Evolutionary conservation across 352 stramenopile species (phyloP), one percentile per base, ranked within the genome.

Genomic region (Phytophthora pistaciae): DNA sequence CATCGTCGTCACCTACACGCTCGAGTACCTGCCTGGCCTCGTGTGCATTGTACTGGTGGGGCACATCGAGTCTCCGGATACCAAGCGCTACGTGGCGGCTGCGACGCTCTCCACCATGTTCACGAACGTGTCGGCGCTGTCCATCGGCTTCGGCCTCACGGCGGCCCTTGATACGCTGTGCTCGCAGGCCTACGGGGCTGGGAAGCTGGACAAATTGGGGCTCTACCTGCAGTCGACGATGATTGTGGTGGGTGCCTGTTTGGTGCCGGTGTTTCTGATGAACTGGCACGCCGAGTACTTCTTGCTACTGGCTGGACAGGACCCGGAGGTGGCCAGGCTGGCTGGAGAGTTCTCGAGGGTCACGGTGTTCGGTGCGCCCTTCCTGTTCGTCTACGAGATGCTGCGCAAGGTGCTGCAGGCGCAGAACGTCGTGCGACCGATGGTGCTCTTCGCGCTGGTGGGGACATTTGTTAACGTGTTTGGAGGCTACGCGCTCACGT

Each of bases 101-200:
- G 77, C 82, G 14, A 88, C 84, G 27, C 71, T 92, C 23, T 90
- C 82, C 38, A 89, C 78, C 48, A 90, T 89, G 80, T 94, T 92
- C 55, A 91, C 79, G 27, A 94, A 96, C 60, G 76, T 95, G 8
- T 82, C 87, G n/a, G 80, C 83, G 1, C 73, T 95, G 25, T 85
- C 85, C 1, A 82, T 93, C 29, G 86, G 84, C n/a, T 86, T 95
- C 54, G 86, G 86, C 0, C 65, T 96, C 3, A 82, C 88, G 5
- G 92, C 84, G 11, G 90, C 80, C 3, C 77, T 97, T 25, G 90
- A 97, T 71, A 97, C 90, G 52, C 72, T 97, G 3, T 95, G 87
- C 52, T 87, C 85, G 14, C 80, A 93, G 68, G 87, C 88, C 14
- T 88, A 91, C 62, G 88, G 89, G 38, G 88, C 90, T 0, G 75